Base-by-base conservation (phyloP, 768 basidiomycete genomes). In the Tylopilus sp. region DNA sequence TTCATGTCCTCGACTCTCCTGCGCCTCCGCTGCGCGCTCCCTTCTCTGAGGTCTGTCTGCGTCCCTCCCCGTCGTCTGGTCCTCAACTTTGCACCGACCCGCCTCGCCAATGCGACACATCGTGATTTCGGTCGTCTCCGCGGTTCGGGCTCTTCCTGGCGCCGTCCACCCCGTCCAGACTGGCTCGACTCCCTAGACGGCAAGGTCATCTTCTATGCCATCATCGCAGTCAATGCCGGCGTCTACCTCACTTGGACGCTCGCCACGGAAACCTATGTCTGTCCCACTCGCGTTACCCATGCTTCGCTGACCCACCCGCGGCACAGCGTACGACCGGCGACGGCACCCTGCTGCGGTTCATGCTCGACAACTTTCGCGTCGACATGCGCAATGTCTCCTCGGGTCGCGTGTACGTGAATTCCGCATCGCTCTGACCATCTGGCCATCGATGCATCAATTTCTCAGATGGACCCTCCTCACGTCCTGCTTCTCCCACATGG, bases 401-500 rank as follows among this genome's bases (percentile, higher is more conserved):
- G 11, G 89, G 89, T n/a, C 77, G 89, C 69, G 60, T 86, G 87
- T 89, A 55, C 26, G 83, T 76, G 40, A 1, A 50, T 16, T 16
- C 45, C 6, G 0, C 10, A 1, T 24, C 34, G 31, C 24, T 17
- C 17, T 21, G 0, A n/a, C 31, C 14, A 14, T 28, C 42, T 43
- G 21, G 6, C 25, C 19, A 29, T 59, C 26, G 14, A 60, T 50
- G 14, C 45, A 3, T 28, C 26, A 16, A 31, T 36, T 21, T 4
- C 14, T 49, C 13, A 92, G 90, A 64, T 92, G 88, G 87, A 89
- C 87, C 1, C 72, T 84, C 24, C 57, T 90, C 11, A 87, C 89
- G 0, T 73, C 80, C 17, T 77, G 75, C 54, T 92, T 93, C 73
- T 89, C 88, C 5, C 89, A 92, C 61, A 67, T 76, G 58, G 74